phyloP scores from a whole-genome alignment of 108 stramenopile genomes.

The Chaetoceros muelleri region DNA sequence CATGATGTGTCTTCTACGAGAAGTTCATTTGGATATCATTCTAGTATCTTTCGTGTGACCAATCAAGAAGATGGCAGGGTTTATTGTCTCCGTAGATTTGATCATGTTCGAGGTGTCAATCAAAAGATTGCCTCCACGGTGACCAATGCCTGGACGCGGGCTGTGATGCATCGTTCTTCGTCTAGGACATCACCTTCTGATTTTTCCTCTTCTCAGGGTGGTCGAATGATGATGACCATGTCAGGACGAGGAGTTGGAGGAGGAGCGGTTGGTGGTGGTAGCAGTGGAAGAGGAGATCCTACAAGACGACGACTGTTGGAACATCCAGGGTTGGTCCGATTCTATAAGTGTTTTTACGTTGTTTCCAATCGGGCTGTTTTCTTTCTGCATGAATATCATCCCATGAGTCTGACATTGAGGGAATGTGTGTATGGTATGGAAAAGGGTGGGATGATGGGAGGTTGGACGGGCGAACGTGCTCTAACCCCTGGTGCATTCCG shows the following conservation, averaged over 20 bases:
- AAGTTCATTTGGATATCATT: constrained; percentile 74
- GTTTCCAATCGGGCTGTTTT: constrained; percentile 79
- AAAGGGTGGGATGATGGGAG: constrained; percentile 17
- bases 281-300: too few relatives aligned
- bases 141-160: constrained; percentile 44
- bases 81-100: constrained; percentile 80
- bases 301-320: constrained; percentile 16
- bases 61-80: constrained; percentile 60
- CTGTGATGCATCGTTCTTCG: constrained; percentile 2
- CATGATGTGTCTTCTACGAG: constrained; percentile 17
- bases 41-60: constrained; percentile 45
- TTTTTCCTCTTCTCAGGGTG: too few relatives aligned
- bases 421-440: constrained; percentile 39
- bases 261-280: too few relatives aligned
- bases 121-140: constrained; percentile 73
- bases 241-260: too few relatives aligned
- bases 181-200: too few relatives aligned
- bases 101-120: constrained; percentile 64
- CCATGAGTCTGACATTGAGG: constrained; percentile 56
- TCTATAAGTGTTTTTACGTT: constrained; percentile 48
- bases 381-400: constrained; percentile 82
- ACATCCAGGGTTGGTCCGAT: constrained; percentile 61
- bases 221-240: too few relatives aligned
- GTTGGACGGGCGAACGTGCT: too few relatives aligned
- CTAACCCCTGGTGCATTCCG: too few relatives aligned